Conservation (phyloP, 2,329 filamentous ascomycete genomes). For the Calonectria crousiana region DNA sequence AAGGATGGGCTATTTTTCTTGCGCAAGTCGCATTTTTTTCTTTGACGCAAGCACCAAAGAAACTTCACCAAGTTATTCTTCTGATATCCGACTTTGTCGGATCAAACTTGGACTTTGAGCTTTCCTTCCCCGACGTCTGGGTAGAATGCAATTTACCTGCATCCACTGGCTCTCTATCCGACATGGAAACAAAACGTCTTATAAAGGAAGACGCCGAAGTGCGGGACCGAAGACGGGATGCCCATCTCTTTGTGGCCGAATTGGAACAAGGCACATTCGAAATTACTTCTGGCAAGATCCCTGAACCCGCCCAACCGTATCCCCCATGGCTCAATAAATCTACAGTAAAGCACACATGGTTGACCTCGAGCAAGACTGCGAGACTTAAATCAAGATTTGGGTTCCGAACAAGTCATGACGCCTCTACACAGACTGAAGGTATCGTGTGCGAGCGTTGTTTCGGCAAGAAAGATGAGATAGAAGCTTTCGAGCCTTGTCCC, state of each 20-base stretch:
- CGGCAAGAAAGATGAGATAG: neutral
- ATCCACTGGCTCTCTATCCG: neutral
- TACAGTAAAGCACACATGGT: too few relatives aligned
- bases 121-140: slow-evolving; percentile 8
- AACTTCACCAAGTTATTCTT: neutral
- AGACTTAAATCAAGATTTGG: neutral
- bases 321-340: neutral
- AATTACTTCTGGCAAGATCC: neutral
- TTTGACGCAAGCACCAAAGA: neutral
- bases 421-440: neutral
- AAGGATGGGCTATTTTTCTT: neutral
- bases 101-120: slow-evolving; percentile 11
- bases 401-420: neutral
- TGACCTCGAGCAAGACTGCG: neutral
- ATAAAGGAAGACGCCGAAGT: neutral
- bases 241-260: too few relatives aligned
- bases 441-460: neutral
- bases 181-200: neutral
- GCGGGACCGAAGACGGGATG: neutral
- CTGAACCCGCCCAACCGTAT: neutral
- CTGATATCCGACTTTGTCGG: neutral
- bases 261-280: neutral
- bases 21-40: neutral
- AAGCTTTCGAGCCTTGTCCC: neutral
- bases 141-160: slow-evolving; percentile 20